A percentile compares a stretch with the other conserved stretches of the same genome.
Conservation (phyloP, 768 basidiomycete genomes). For the Pleurotus citrinopileatus region DNA sequence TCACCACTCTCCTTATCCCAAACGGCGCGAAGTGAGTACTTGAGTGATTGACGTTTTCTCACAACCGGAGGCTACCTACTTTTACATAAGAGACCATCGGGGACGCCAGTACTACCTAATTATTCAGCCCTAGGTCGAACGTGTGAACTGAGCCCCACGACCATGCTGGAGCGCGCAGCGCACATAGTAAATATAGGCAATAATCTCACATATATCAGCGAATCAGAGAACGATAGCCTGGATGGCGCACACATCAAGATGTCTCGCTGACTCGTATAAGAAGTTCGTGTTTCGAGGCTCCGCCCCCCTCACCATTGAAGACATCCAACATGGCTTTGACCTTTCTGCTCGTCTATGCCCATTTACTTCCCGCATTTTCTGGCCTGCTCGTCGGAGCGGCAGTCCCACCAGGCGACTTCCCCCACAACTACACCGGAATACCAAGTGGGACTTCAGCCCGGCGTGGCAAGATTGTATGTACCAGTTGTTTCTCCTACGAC, state of each 20-base stretch:
- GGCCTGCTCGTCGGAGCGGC: not conserved
- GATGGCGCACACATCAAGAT: not conserved
- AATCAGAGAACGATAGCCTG: not conserved
- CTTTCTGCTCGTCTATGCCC: not conserved
- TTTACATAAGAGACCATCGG: too few relatives aligned
- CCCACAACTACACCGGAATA: slow-evolving; percentile 44
- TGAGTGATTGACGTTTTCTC: too few relatives aligned
- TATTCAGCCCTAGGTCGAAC: too few relatives aligned
- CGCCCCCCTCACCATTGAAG: too few relatives aligned
- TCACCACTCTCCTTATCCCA: too few relatives aligned
- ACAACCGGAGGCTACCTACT: too few relatives aligned
- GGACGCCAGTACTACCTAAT: too few relatives aligned
- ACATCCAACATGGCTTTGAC: not conserved
- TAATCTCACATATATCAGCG: not conserved
- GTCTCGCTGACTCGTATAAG: too few relatives aligned
- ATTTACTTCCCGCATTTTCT: not conserved
- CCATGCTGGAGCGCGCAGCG: too few relatives aligned
- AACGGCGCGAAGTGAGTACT: too few relatives aligned
- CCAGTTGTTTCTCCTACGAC: slow-evolving; percentile 1
- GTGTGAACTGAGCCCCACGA: too few relatives aligned
- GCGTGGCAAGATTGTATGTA: slow-evolving; percentile 58
- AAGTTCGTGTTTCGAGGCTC: too few relatives aligned
- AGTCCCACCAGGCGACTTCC: slow-evolving; percentile 38
- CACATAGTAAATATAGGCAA: not conserved
- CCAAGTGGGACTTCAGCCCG: slow-evolving; percentile 48